Percentiles rank a stretch among this genome's conserved stretches.
phyloP scores from a whole-genome alignment of 495 filamentous ascomycete genomes.

The Talaromyces wortmannii region DNA sequence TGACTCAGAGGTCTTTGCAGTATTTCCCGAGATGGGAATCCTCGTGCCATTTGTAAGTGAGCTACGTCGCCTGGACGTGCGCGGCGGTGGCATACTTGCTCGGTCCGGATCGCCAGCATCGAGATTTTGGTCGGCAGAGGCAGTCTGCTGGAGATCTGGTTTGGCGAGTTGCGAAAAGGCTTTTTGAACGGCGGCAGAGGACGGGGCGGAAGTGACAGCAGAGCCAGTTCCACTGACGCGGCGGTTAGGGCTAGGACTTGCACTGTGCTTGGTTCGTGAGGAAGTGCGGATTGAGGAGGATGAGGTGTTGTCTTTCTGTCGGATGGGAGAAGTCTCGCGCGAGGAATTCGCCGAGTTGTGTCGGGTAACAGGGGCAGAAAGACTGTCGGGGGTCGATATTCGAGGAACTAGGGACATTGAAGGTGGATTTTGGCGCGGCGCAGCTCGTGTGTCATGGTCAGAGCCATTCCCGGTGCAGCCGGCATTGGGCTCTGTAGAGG shows the following conservation, averaged over 20 bases:
- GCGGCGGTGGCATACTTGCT: conserved; percentile 39
- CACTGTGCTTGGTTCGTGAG: conserved; percentile 55
- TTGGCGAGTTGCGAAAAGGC: conserved; percentile 58
- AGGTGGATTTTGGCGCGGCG: conserved; percentile 20
- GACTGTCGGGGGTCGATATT: conserved; percentile 20
- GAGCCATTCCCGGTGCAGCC: conserved; percentile 13
- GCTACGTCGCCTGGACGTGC: conserved; percentile 3
- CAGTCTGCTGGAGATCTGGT: conserved; percentile 47
- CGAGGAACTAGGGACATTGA: conserved; percentile 31
- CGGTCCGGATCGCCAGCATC: conserved; percentile 59
- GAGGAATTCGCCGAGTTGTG: conserved; percentile 40
- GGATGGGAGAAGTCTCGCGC: conserved; percentile 42
- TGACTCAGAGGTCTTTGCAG: conserved; percentile 28
- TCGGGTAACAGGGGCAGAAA: conserved; percentile 27
- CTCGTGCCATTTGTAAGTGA: conserved; percentile 28
- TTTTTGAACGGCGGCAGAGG: conserved; percentile 55
- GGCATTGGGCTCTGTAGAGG: conserved; percentile 5
- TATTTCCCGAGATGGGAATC: conserved; percentile 23
- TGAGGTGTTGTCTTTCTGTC: conserved; percentile 7
- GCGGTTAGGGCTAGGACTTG: conserved; percentile 63
- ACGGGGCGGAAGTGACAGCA: conserved; percentile 31
- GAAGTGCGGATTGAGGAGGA: conserved; percentile 35
- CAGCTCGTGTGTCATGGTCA: conserved; percentile 25
- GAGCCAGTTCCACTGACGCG: conserved; percentile 25
- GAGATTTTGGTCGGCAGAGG: conserved; percentile 45